phyloP scores from a whole-genome alignment of 176 grass and related monocot genomes.

The Triticum turgidum region DNA sequence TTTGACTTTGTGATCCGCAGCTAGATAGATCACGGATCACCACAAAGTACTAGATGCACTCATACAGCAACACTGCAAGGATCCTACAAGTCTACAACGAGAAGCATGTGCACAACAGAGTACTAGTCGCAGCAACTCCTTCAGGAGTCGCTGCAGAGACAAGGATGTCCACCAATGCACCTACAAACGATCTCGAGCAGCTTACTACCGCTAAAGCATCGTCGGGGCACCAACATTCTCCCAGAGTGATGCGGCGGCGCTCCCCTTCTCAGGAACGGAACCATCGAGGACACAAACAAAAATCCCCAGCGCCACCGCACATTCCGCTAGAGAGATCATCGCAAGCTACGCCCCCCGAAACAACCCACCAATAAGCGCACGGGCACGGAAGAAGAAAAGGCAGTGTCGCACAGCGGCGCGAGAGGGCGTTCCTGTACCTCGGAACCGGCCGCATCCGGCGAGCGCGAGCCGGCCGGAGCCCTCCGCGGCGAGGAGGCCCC shows the following conservation, averaged over 20 bases:
- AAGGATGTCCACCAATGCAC: too few relatives aligned
- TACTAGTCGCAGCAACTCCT: too few relatives aligned
- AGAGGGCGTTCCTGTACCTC: slow-evolving; percentile 18
- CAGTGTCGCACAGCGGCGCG: not conserved
- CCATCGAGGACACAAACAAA: too few relatives aligned
- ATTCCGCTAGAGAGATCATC: too few relatives aligned
- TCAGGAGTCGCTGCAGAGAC: too few relatives aligned
- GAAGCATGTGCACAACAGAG: not conserved
- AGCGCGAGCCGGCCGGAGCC: not conserved
- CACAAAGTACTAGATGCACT: not conserved
- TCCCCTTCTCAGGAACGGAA: too few relatives aligned
- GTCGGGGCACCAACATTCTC: too few relatives aligned
- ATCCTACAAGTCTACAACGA: not conserved
- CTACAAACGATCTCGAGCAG: not conserved
- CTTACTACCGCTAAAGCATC: too few relatives aligned
- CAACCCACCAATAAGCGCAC: not conserved
- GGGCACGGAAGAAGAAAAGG: too few relatives aligned
- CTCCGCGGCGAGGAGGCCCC: not conserved
- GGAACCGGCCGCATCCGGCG: not conserved
- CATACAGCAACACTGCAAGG: not conserved
- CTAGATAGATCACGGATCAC: not conserved
- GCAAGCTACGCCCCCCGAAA: not conserved
- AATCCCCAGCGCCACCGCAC: too few relatives aligned
- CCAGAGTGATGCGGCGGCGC: too few relatives aligned
- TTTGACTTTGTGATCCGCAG: not conserved